These are phyloP conservation scores for Climacium dendroides DNA, from an alignment of 225 moss, liverwort and hornwort genomes.

Conservation along the genomic window DNA sequence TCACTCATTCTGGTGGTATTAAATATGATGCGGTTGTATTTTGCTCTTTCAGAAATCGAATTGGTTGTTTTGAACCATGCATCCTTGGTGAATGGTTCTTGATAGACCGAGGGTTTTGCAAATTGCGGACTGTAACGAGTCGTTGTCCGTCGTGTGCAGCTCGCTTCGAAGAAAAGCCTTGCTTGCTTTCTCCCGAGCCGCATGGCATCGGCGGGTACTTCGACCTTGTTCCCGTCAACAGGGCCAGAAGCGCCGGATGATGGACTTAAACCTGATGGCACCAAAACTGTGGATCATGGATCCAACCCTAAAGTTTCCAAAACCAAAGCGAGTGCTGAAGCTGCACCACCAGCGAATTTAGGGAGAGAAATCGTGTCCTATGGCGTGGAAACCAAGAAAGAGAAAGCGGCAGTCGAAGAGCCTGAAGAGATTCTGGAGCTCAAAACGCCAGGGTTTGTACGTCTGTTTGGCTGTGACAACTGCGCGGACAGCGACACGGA, in stretches of 20 bases:
- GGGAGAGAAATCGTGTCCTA: slow-evolving; percentile 11
- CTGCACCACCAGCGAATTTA: background rate
- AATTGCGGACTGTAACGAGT: background rate
- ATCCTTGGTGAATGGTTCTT: background rate
- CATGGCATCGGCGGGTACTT: slow-evolving; percentile 11
- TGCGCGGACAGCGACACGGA: slow-evolving; percentile 14
- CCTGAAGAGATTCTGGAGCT: slow-evolving; percentile 25
- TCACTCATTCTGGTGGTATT: background rate
- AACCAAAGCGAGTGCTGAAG: background rate
- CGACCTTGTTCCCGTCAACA: background rate
- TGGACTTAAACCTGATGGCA: background rate
- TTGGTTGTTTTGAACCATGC: background rate
- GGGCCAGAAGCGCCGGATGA: background rate
- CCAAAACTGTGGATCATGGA: background rate
- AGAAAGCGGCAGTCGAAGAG: background rate
- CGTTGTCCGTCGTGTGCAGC: slow-evolving; percentile 3
- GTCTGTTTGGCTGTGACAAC: slow-evolving; percentile 18
- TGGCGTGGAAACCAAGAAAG: slow-evolving; percentile 7
- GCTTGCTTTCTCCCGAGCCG: slow-evolving; percentile 8
- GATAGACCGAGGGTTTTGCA: background rate
- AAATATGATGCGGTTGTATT: background rate
- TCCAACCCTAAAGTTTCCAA: background rate
- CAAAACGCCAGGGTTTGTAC: slow-evolving; percentile 28
- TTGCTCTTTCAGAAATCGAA: background rate
- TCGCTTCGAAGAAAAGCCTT: slow-evolving; percentile 14